Percentiles rank a stretch among this genome's conserved stretches.
phyloP scores from a whole-genome alignment of 2,329 filamentous ascomycete genomes.

The Colletotrichum eremochloae region DNA sequence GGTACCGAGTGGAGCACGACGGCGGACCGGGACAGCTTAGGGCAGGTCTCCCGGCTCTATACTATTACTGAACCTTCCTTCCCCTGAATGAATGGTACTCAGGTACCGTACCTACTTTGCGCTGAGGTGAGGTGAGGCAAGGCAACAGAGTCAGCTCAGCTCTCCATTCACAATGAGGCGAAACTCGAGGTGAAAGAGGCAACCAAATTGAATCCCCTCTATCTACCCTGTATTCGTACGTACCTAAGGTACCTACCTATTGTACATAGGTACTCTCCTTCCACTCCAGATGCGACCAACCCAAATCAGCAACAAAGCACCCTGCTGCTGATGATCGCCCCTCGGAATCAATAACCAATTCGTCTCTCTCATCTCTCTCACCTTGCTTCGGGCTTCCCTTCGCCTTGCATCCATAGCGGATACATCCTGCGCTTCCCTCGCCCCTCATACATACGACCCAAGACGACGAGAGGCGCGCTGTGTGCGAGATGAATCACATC shows the following conservation, averaged over 20 bases:
- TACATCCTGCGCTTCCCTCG: not conserved
- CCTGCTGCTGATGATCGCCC: constrained; percentile 39
- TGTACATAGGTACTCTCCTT: not conserved
- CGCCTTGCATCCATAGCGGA: constrained; percentile 8
- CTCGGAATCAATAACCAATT: constrained; percentile 15
- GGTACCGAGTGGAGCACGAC: not conserved
- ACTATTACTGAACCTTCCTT: not conserved
- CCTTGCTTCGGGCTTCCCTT: not conserved
- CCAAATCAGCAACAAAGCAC: constrained; percentile 28
- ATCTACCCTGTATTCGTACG: not conserved
- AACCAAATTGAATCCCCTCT: constrained; percentile 34
- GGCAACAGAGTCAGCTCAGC: not conserved
- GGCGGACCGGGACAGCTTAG: constrained; percentile 12
- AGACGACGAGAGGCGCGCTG: not conserved
- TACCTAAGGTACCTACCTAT: not conserved
- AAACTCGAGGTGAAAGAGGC: constrained; percentile 24
- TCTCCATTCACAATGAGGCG: constrained; percentile 6
- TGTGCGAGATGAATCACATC: not conserved
- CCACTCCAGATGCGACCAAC: constrained; percentile 34
- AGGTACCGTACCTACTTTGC: not conserved
- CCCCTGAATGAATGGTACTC: constrained; percentile 5
- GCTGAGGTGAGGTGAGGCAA: not conserved
- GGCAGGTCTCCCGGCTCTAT: not conserved
- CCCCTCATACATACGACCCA: constrained; percentile 3
- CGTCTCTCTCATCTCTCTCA: not conserved